These are phyloP conservation scores for Saccharomyces paradoxus DNA, from an alignment of 805 yeast genomes.

Conservation along the genomic window DNA sequence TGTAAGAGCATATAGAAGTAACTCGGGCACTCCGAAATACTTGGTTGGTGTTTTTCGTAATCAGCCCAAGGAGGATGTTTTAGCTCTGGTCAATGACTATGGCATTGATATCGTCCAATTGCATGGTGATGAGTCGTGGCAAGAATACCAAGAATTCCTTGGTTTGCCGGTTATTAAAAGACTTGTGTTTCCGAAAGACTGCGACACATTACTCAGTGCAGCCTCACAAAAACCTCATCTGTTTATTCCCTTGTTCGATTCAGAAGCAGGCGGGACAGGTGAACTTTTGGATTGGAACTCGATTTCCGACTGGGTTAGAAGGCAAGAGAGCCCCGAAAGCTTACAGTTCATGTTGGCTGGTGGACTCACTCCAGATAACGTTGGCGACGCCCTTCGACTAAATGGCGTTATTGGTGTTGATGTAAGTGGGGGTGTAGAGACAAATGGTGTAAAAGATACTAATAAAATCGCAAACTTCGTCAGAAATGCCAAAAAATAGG, in stretches of 20 bases:
- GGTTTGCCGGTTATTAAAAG: conserved; percentile 64
- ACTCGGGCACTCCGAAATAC: conserved; percentile 42
- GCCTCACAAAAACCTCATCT: background rate
- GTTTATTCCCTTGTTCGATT: conserved; percentile 62
- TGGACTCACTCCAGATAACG: conserved; percentile 74
- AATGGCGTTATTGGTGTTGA: conserved; percentile 79
- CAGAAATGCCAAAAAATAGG: conserved; percentile 35
- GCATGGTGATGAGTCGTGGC: conserved; percentile 58
- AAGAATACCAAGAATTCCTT: conserved; percentile 33
- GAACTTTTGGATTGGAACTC: conserved; percentile 64
- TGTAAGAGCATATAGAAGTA: conserved; percentile 32
- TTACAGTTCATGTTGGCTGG: conserved; percentile 69
- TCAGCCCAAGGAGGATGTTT: conserved; percentile 60
- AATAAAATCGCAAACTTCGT: conserved; percentile 56
- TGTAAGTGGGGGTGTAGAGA: conserved; percentile 93
- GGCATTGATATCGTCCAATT: conserved; percentile 74
- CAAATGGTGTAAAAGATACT: conserved; percentile 62
- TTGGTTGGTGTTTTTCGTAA: conserved; percentile 88
- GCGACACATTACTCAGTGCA: conserved; percentile 30
- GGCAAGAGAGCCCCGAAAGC: conserved; percentile 18
- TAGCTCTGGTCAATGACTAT: conserved; percentile 33
- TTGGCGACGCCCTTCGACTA: conserved; percentile 41
- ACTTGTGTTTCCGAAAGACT: conserved; percentile 51
- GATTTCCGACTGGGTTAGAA: conserved; percentile 33
- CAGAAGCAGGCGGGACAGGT: conserved; percentile 92